These are phyloP conservation scores for Populus hybrid DNA, from an alignment of 441 rosid genomes.

Conservation along the genomic window DNA sequence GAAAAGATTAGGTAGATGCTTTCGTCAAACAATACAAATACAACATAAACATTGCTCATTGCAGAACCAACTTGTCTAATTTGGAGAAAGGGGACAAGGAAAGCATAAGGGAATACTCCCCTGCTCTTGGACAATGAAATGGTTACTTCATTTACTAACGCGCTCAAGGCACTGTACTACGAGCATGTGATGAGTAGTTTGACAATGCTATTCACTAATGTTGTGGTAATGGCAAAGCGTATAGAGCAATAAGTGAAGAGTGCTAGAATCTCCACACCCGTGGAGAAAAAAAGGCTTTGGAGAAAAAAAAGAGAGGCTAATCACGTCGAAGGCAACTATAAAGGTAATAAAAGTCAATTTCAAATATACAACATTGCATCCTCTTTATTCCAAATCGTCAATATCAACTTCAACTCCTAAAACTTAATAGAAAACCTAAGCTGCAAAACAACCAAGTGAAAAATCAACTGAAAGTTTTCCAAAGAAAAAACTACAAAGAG, in stretches of 20 bases:
- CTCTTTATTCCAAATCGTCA: fast-evolving
- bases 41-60: too few relatives aligned
- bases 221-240: background rate
- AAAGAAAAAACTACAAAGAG: too few relatives aligned
- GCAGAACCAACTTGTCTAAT: background rate
- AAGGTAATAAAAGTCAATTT: too few relatives aligned
- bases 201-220: too few relatives aligned
- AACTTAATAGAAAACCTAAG: too few relatives aligned
- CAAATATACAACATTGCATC: too few relatives aligned
- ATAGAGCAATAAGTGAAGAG: background rate
- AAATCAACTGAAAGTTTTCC: background rate
- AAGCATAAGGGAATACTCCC: too few relatives aligned
- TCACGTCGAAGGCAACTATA: fast-evolving
- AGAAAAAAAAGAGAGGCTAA: background rate
- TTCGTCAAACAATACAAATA: too few relatives aligned
- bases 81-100: fast-evolving
- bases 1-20: too few relatives aligned
- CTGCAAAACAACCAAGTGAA: too few relatives aligned
- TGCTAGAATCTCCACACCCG: fast-evolving
- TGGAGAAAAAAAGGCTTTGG: background rate
- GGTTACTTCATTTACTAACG: background rate
- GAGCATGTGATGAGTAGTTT: background rate
- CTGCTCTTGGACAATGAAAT: background rate
- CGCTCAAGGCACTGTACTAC: background rate
- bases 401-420: too few relatives aligned